Percentiles rank a stretch among this genome's conserved stretches.
Evolutionary conservation across 2,329 filamentous ascomycete genomes (phyloP).

Genomic region (Chalaropsis ovoidea): DNA sequence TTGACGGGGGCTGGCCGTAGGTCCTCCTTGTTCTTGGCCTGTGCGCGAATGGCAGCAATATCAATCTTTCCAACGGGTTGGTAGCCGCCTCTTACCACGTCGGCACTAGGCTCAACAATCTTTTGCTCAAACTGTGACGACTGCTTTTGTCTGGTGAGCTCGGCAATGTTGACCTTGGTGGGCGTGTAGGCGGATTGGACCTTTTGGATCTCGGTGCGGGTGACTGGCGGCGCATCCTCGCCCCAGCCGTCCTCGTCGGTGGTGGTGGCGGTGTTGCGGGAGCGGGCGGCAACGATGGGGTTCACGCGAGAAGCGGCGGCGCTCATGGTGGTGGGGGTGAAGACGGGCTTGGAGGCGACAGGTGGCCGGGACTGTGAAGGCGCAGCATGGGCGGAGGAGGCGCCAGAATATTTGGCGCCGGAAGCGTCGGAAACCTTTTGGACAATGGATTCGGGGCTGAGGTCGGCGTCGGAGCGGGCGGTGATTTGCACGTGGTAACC

Average conservation of each 20-base stretch:
- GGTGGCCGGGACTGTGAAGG: constrained; percentile 43
- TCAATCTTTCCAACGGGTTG: constrained; percentile 96
- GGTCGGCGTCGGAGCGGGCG: constrained; percentile 78
- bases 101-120: constrained; percentile 40
- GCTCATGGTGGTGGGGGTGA: constrained; percentile 59
- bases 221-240: constrained; percentile 80
- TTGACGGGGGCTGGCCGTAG: constrained; percentile 78
- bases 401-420: constrained; percentile 81
- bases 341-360: constrained; percentile 79
- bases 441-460: constrained; percentile 77
- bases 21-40: constrained; percentile 58
- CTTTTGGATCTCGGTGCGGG: constrained; percentile 78
- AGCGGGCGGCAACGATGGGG: constrained; percentile 56
- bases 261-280: constrained; percentile 40
- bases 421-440: constrained; percentile 92
- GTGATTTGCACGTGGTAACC: constrained; percentile 98
- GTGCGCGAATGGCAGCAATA: constrained; percentile 77
- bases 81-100: constrained; percentile 76
- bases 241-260: constrained; percentile 90
- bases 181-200: constrained; percentile 88
- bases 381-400: constrained; percentile 44
- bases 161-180: constrained; percentile 86
- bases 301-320: constrained; percentile 49
- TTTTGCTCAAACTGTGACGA: constrained; percentile 24
- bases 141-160: constrained; percentile 60